Evolutionary conservation across 164 flowering plant species (phyloP).

Genomic region (Santalum album): DNA sequence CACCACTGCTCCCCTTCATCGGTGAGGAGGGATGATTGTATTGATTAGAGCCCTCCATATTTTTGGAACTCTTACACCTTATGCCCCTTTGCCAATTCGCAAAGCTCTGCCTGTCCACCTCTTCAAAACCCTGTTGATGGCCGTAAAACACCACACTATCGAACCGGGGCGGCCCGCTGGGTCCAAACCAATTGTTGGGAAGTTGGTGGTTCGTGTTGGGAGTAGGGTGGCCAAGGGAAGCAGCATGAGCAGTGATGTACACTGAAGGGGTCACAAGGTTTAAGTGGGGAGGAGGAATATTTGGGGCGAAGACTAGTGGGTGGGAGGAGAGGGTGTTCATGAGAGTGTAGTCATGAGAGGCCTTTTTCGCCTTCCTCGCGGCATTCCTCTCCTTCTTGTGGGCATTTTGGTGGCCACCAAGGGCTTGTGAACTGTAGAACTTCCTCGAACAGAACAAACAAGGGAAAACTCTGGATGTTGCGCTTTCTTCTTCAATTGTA

Average conservation of each 20-base stretch:
- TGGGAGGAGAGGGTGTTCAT: conserved; percentile 21
- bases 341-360: conserved; percentile 25
- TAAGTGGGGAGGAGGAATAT: conserved; percentile 21
- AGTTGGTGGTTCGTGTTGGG: conserved; percentile 11
- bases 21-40: conserved; percentile 8
- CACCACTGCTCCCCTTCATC: conserved; percentile 15
- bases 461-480: conserved; percentile 51
- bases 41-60: neutral
- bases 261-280: conserved; percentile 34
- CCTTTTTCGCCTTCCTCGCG: conserved; percentile 64
- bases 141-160: conserved; percentile 23
- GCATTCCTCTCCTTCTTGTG: conserved; percentile 85
- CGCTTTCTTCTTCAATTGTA: conserved; percentile 6
- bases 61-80: conserved; percentile 5
- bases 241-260: conserved; percentile 53
- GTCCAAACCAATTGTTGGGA: conserved; percentile 28
- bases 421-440: conserved; percentile 87
- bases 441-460: conserved; percentile 76
- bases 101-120: conserved; percentile 30
- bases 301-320: conserved; percentile 39
- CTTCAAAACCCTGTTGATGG: conserved; percentile 5
- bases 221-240: conserved; percentile 21
- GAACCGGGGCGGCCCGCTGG: conserved; percentile 46
- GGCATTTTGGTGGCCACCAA: conserved; percentile 94
- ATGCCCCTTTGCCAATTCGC: conserved; percentile 43